Evolutionary conservation across 345 rosid genomes (phyloP).

Genomic region (Psidium friedrichsthalianum): DNA sequence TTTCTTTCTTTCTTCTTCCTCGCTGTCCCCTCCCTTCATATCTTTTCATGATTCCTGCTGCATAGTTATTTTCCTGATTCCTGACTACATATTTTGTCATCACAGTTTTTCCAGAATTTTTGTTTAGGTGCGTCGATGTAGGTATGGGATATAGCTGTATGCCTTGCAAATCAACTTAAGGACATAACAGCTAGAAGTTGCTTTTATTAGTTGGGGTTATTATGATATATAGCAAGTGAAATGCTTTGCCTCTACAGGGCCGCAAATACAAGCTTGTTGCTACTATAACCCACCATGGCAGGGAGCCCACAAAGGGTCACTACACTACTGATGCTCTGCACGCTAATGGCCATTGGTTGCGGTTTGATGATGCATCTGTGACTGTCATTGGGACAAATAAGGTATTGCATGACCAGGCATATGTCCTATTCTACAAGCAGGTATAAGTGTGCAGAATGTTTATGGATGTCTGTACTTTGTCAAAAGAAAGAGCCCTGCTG

Average conservation of each 20-base stretch:
- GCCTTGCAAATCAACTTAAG: not conserved
- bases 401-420: conserved; percentile 91
- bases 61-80: no score
- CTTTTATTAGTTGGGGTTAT: not conserved
- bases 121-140: not conserved
- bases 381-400: conserved; percentile 44
- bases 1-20: no score
- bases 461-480: not conserved
- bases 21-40: no score
- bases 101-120: not conserved
- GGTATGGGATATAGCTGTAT: not conserved
- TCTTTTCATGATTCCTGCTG: no score
- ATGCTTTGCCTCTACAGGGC: conserved; percentile 30
- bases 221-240: not conserved
- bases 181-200: not conserved
- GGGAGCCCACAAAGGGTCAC: conserved; percentile 91
- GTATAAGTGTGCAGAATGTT: conserved; percentile 21
- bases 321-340: conserved; percentile 77
- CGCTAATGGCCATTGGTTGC: conserved; percentile 68
- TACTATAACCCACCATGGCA: conserved; percentile 84
- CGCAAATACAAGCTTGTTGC: conserved; percentile 88
- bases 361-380: conserved; percentile 75
- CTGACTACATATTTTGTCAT: not conserved
- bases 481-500: not conserved
- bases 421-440: conserved; percentile 84